Conservation (phyloP, 805 yeast species). For the Starmerella bacillaris region DNA sequence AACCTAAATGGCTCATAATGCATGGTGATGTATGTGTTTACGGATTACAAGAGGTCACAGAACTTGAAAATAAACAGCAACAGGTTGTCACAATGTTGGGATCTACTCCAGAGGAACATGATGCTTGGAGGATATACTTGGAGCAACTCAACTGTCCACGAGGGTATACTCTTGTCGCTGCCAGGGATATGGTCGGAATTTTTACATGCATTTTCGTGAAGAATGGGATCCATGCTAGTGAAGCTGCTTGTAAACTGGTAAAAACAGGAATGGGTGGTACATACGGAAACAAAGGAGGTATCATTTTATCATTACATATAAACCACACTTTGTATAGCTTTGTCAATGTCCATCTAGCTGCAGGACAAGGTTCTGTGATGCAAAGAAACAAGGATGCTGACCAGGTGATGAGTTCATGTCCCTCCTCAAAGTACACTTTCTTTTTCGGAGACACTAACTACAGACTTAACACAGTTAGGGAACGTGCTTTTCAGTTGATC, state of each 20-base stretch:
- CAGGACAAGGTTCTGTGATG: constrained; percentile 63
- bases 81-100: constrained; percentile 35
- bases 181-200: constrained; percentile 76
- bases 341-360: constrained; percentile 78
- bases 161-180: constrained; percentile 40
- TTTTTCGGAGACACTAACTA: constrained; percentile 94
- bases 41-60: constrained; percentile 82
- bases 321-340: constrained; percentile 59
- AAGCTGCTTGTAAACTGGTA: constrained; percentile 53
- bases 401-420: constrained; percentile 32
- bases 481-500: constrained; percentile 44
- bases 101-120: constrained; percentile 30
- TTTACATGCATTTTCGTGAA: constrained; percentile 51
- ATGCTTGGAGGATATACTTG: constrained; percentile 22
- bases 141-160: constrained; percentile 16
- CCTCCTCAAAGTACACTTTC: constrained; percentile 63
- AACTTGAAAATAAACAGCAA: constrained; percentile 66
- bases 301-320: constrained; percentile 47
- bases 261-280: constrained; percentile 92
- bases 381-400: constrained; percentile 80
- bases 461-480: constrained; percentile 55
- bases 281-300: constrained; percentile 58
- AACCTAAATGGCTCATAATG: constrained; percentile 11
- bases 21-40: constrained; percentile 51
- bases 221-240: constrained; percentile 36